These are phyloP conservation scores for Saccharomyces pastorianus DNA, from an alignment of 1,139 yeast genomes.

Conservation along the genomic window DNA sequence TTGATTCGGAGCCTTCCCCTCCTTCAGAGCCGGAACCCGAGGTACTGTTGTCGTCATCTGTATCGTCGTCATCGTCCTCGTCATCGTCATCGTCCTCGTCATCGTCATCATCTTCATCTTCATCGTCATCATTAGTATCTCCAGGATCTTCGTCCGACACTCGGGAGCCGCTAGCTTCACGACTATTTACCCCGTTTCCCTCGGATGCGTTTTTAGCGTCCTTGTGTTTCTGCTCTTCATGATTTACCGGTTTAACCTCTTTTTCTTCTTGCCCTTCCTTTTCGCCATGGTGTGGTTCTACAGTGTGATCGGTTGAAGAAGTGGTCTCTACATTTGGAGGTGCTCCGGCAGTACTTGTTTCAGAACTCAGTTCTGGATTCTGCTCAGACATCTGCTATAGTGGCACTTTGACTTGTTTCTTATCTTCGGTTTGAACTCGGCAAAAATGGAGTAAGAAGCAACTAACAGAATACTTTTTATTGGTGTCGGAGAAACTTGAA, in stretches of 20 bases:
- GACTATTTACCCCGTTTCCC: neutral
- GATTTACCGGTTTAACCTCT: neutral
- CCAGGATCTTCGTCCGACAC: neutral
- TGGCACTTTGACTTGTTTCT: neutral
- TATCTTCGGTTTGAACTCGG: neutral
- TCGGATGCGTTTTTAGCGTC: neutral
- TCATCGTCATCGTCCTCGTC: neutral
- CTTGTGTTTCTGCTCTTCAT: conserved; percentile 1
- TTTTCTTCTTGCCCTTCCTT: neutral
- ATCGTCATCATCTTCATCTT: neutral
- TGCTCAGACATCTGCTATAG: neutral
- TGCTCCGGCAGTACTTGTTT: neutral
- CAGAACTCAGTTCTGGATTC: neutral
- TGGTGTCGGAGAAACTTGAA: neutral
- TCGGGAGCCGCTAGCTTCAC: no score
- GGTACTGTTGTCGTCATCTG: neutral
- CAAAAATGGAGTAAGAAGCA: neutral
- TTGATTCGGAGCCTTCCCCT: neutral
- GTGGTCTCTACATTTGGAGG: neutral
- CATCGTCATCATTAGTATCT: neutral
- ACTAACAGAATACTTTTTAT: neutral
- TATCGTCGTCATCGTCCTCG: neutral
- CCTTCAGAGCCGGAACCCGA: neutral
- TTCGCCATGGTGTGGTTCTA: neutral
- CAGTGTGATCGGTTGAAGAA: neutral